These are phyloP conservation scores for Hydrangea macrophylla DNA, from an alignment of 148 eudicot genomes.

Conservation along the genomic window DNA sequence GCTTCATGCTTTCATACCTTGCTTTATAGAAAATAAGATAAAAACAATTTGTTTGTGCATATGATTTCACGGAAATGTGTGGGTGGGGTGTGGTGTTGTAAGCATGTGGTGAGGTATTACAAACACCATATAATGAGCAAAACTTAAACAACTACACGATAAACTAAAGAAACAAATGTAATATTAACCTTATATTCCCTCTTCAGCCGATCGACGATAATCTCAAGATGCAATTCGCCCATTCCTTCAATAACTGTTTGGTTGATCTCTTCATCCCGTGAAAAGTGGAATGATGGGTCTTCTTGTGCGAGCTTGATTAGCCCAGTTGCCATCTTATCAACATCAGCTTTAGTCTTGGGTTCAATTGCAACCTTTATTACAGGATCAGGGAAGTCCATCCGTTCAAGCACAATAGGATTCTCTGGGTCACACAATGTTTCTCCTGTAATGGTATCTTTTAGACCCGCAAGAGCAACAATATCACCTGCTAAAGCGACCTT, in stretches of 20 bases:
- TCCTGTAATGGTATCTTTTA: constrained; percentile 94
- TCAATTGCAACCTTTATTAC: constrained; percentile 99
- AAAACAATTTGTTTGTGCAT: background rate
- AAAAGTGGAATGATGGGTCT: constrained; percentile 99
- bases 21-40: background rate
- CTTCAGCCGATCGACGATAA: constrained; percentile 93
- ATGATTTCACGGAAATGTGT: background rate
- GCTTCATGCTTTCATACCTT: background rate
- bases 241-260: constrained; percentile 97
- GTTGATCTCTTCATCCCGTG: constrained; percentile 91
- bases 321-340: constrained; percentile 86
- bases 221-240: constrained; percentile 99
- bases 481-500: constrained; percentile 88
- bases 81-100: background rate
- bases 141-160: background rate
- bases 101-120: constrained; percentile 3
- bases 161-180: constrained; percentile 2
- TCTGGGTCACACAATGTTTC: constrained; percentile 89
- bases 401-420: constrained; percentile 75
- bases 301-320: constrained; percentile 95
- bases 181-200: constrained; percentile 83
- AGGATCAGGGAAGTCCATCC: constrained; percentile 99
- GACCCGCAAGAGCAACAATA: constrained; percentile 93
- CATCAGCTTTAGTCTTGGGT: constrained; percentile 96
- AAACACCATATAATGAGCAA: background rate